phyloP scores from a whole-genome alignment of 2,329 filamentous ascomycete species.

The Aspergillus vadensis region DNA sequence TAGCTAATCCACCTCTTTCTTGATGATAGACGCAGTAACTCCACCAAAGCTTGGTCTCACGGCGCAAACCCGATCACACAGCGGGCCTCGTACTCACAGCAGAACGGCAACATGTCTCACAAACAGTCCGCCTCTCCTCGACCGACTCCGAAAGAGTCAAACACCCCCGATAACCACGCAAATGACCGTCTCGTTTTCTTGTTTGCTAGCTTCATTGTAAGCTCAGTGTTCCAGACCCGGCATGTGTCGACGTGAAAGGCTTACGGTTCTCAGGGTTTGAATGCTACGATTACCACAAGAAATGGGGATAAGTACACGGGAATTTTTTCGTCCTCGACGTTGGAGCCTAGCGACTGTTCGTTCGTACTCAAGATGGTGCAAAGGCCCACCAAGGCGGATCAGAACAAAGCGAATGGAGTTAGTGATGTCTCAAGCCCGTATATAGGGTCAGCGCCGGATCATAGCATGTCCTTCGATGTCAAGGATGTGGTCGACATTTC shows the following conservation, averaged over 20 bases:
- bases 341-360: constrained; percentile 55
- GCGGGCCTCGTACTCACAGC: constrained; percentile 51
- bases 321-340: constrained; percentile 59
- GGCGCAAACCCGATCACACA: constrained; percentile 64
- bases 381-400: constrained; percentile 45
- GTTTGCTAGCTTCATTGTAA: constrained; percentile 61
- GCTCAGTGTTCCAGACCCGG: constrained; percentile 28
- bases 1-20: constrained; percentile 23
- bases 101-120: constrained; percentile 56
- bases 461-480: constrained; percentile 62
- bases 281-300: constrained; percentile 58
- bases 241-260: constrained; percentile 10
- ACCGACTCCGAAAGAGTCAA: constrained; percentile 51
- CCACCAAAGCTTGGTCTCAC: constrained; percentile 63
- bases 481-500: constrained; percentile 62
- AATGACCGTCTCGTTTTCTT: constrained; percentile 63
- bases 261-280: constrained; percentile 53
- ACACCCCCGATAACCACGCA: constrained; percentile 58
- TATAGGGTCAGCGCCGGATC: constrained; percentile 47
- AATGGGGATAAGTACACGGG: constrained; percentile 64
- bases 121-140: constrained; percentile 46
- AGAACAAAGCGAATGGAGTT: constrained; percentile 44
- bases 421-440: constrained; percentile 43
- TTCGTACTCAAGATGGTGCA: constrained; percentile 69
- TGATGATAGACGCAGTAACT: constrained; percentile 51